Evolutionary conservation across 1,284 basidiomycete genomes (phyloP), one percentile per base, ranked within the genome.

Genomic region (Taiwanofungus camphoratus): DNA sequence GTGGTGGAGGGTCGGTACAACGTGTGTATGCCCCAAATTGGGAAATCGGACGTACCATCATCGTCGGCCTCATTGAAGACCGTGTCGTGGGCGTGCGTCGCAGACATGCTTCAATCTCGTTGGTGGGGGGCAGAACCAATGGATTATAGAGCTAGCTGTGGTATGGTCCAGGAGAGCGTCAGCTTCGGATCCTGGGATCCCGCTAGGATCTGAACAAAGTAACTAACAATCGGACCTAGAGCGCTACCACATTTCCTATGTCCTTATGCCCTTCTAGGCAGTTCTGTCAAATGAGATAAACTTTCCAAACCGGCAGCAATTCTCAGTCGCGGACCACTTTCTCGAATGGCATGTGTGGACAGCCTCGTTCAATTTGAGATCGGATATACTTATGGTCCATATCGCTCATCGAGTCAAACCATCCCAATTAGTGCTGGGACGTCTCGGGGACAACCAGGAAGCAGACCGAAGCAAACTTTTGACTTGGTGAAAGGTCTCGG

Each of bases 241-340:
- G 59, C 56, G 58, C 48, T 48, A 42, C 49, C 45, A 38, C 49
- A 47, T 53, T 48, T 50, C 51, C 44, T 48, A 36, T 51, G 51
- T 53, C 57, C 42, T 63, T 63, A 59, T 63, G 54, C 60, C 57
- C 49, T 52, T 53, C 52, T 54, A 48, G 60, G 61, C 53, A 62
- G 53, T 38, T 49, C 42, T 37, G 22, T 39, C 26, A 5, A 27
- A 15, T 29, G 39, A 41, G 46, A 46, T 40, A 42, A 40, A 46
- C 32, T 29, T 52, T 46, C 42, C 34, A n/a, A 13, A 35, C 34
- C 42, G 46, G 44, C 30, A 23, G n/a, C 38, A 27, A 34, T 53
- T 51, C 46, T 48, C 45, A 40, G 43, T 43, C 52, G 48, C 52
- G 47, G 49, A 50, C 34, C 32, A 37, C 48, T 44, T 47, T 44